Evolutionary conservation across 345 rosid genomes (phyloP), one percentile per base, ranked within the genome.

Genomic region (Orychophragmus violaceus): DNA sequence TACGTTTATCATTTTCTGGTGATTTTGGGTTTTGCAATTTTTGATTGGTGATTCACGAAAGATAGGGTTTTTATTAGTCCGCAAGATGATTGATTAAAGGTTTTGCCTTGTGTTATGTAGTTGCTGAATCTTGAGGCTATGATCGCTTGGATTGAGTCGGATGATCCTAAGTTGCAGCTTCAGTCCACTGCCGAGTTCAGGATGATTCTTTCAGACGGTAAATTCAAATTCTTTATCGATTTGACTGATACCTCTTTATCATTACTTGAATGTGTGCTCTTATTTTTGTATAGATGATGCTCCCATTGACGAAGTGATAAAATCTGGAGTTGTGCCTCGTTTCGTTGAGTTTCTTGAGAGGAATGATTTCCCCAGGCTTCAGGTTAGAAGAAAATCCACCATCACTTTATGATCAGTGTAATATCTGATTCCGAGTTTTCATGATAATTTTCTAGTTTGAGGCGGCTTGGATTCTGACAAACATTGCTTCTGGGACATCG

Each of bases 391-490:
- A 6, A 59, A n/a, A n/a, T n/a, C n/a, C n/a, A n/a, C n/a, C n/a
- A n/a, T n/a, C n/a, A n/a, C n/a, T n/a, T n/a, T n/a, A n/a, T n/a
- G n/a, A 18, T 48, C 13, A 4, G 0, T 33, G 5, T 45, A 32
- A 33, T 49, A 60, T 55, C 25, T 23, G 24, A 16, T 50, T 66
- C 27, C 5, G 29, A 27, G 36, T 29, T 4, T 60, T 8, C 8
- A 12, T 59, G 21, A 36, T 33, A 3, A 2, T 27, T 16, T 8
- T 71, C n/a, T 72, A 86, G 89, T 79, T 85, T 74, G 90, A 87
- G 76, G 90, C 90, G 3, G 90, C 94, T 58, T 85, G 94, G 94
- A 86, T 85, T 21, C 82, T 87, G 24, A 85, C 94, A 52, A 87
- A 83, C 64, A 85, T 87, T 72, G 90, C 88, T 19, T 85, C 88